Conservation (phyloP, 2,329 filamentous ascomycete species). For the Neurospora sp. region DNA sequence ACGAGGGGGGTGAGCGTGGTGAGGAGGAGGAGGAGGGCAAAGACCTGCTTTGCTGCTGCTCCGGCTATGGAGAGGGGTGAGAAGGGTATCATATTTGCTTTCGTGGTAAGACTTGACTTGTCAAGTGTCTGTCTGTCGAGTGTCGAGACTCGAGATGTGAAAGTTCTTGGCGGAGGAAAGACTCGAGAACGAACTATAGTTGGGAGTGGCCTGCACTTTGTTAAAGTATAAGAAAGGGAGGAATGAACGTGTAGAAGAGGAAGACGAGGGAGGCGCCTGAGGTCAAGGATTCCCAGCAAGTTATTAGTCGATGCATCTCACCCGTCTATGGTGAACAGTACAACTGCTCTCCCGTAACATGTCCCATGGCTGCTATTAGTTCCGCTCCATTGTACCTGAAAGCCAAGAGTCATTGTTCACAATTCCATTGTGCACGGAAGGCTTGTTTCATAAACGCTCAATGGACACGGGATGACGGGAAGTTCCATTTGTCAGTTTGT, state of each 20-base stretch:
- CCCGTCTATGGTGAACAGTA: not conserved
- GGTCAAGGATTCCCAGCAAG: not conserved
- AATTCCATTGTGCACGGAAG: not conserved
- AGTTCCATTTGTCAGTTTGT: not conserved
- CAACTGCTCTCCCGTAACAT: not conserved
- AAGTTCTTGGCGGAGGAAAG: not conserved
- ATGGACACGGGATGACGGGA: not conserved
- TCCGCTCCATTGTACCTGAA: not conserved
- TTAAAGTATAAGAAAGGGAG: not conserved
- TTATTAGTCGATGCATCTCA: not conserved
- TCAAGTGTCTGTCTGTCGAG: not conserved
- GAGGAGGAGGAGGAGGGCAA: not conserved
- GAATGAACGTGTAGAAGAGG: not conserved
- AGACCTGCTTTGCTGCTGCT: not conserved
- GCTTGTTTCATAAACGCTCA: not conserved
- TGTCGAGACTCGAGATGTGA: not conserved
- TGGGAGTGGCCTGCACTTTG: not conserved
- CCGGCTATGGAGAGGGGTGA: no score
- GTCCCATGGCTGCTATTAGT: not conserved
- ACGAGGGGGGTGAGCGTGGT: slow-evolving; percentile 4
- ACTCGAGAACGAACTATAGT: not conserved
- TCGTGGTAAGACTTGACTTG: not conserved
- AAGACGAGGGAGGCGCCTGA: not conserved
- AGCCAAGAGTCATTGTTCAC: not conserved
- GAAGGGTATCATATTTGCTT: not conserved